These are phyloP conservation scores for Shiraia sp. DNA, from an alignment of 2,329 filamentous ascomycete species.

Conservation along the genomic window DNA sequence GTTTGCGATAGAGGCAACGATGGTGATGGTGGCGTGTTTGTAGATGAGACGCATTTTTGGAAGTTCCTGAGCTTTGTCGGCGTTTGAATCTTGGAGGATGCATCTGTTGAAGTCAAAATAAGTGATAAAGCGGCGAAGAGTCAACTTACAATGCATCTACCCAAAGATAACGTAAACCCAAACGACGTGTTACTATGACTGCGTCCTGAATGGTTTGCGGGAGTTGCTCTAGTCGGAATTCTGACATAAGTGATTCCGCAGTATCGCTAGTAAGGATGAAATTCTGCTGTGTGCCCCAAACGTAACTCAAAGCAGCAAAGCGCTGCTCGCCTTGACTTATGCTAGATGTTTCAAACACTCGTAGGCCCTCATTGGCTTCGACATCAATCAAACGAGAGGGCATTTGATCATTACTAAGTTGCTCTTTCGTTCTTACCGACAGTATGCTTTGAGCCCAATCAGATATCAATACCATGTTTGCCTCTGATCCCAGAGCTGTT, in stretches of 20 bases:
- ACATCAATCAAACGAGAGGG: constrained; percentile 2
- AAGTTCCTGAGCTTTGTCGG: constrained; percentile 9
- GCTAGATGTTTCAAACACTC: constrained; percentile 1
- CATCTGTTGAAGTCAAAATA: constrained; percentile 3
- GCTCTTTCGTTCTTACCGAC: no score
- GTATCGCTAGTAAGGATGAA: constrained; percentile 4
- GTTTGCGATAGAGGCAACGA: constrained; percentile 8
- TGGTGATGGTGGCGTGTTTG: constrained; percentile 8
- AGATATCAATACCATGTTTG: background rate
- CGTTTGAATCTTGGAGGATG: constrained; percentile 10
- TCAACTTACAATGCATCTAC: constrained; percentile 12
- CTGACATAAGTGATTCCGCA: background rate
- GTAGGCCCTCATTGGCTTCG: background rate
- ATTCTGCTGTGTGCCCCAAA: constrained; percentile 6
- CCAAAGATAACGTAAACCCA: constrained; percentile 13
- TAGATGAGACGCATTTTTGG: constrained; percentile 13
- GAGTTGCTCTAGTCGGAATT: constrained; percentile 3
- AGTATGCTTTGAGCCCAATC: background rate
- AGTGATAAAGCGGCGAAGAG: background rate
- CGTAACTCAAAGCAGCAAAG: constrained; percentile 11
- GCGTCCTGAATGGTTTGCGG: constrained; percentile 14
- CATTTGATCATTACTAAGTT: background rate
- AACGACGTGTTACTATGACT: constrained; percentile 7
- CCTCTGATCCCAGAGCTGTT: constrained; percentile 1
- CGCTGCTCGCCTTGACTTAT: background rate